Evolutionary conservation across 306 rosid species (phyloP), one percentile per base, ranked within the genome.

Genomic region (Vicia faba): DNA sequence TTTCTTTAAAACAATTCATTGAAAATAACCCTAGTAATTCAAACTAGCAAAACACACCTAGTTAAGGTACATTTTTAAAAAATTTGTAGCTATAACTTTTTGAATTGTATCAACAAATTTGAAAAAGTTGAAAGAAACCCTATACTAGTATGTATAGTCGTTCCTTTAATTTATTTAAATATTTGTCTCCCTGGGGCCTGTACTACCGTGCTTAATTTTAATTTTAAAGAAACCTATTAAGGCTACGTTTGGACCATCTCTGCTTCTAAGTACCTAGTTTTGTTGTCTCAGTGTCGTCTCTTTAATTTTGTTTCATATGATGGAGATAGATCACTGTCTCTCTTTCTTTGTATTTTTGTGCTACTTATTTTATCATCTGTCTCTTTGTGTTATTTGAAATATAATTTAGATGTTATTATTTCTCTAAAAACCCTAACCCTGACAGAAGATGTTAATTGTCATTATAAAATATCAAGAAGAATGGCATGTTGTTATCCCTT

Each of bases 191-290:
- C 20, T 53, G 69, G 38, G 38, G 38, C 67, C n/a, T 66, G 50
- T 50, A 31, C 40, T 50, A 31, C 40, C 35, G 18, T 31, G 20
- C 36, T 76, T 64, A 53, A 23, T 60, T 41, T 54, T 55, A 18
- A 38, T 35, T 14, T 33, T 1, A 33, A 7, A 33, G 8, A 33
- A 35, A 12, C 35, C 60, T 28, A 53, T 72, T 64, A 58, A 57
- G 62, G 70, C 56, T 43, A 49, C 55, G 66, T 73, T 73, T 73
- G 85, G 79, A 77, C 82, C 79, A 81, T 68, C 71, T 80, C 69
- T 38, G 33, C 2, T 49, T 61, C 51, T 45, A 46, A 46, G 23
- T 67, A 61, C 75, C 78, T 59, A 31, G 67, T 72, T 73, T 81
- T 76, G 70, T 57, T 57, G 76, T 76, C 69, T 72, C 70, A 12